Conservation (phyloP, 192 early-diverging fungal genomes). For the Coemansia asiatica region DNA sequence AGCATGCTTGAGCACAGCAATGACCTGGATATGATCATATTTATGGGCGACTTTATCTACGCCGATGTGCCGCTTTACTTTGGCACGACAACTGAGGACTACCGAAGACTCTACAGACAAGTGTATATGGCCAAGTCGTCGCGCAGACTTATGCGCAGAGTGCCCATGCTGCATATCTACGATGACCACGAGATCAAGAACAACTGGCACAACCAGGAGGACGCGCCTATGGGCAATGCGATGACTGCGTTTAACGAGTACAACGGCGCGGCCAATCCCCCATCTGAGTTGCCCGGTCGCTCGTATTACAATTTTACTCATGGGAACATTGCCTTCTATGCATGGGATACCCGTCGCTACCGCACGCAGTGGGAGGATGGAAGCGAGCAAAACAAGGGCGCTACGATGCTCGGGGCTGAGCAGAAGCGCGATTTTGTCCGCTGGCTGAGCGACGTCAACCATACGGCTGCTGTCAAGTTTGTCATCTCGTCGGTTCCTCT, state of each 20-base stretch:
- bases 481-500: slow-evolving; percentile 54
- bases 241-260: slow-evolving; percentile 52
- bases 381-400: not conserved
- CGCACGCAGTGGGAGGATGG: slow-evolving; percentile 43
- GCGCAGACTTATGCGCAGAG: slow-evolving; percentile 25
- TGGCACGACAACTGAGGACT: slow-evolving; percentile 39
- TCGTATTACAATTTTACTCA: slow-evolving; percentile 53
- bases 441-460: slow-evolving; percentile 52
- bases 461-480: slow-evolving; percentile 55
- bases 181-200: slow-evolving; percentile 60
- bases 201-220: slow-evolving; percentile 52
- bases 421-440: slow-evolving; percentile 50
- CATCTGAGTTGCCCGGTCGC: slow-evolving; percentile 13
- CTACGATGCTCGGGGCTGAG: slow-evolving; percentile 47
- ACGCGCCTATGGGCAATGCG: slow-evolving; percentile 45
- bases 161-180: slow-evolving; percentile 54
- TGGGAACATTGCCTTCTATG: slow-evolving; percentile 54
- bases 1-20: slow-evolving; percentile 46
- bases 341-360: slow-evolving; percentile 56
- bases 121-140: slow-evolving; percentile 46
- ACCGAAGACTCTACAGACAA: slow-evolving; percentile 52
- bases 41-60: slow-evolving; percentile 60
- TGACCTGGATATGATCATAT: slow-evolving; percentile 43
- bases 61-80: slow-evolving; percentile 54
- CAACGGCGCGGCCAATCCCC: slow-evolving; percentile 48